Evolutionary conservation across 116 monocot species (phyloP).

Genomic region (Phalaenopsis hybrid): DNA sequence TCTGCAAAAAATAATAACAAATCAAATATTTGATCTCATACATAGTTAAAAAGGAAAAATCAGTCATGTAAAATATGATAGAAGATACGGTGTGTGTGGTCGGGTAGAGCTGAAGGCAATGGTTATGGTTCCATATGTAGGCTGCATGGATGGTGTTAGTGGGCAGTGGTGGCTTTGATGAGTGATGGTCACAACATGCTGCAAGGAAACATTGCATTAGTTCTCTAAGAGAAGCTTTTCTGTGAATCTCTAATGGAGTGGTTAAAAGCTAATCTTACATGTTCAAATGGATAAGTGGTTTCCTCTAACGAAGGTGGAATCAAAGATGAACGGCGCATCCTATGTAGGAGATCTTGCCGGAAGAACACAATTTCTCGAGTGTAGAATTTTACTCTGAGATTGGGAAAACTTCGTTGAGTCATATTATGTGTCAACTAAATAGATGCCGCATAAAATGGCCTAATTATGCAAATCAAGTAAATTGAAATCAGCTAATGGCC

Average conservation of each 20-base stretch:
- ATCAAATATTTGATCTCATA: neutral
- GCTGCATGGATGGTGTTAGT: slow-evolving; percentile 79
- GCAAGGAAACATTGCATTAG: slow-evolving; percentile 17
- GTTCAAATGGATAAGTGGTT: slow-evolving; percentile 86
- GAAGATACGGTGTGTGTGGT: slow-evolving; percentile 72
- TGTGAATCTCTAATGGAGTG: neutral
- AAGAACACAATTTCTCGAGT: slow-evolving; percentile 95
- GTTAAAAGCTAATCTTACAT: slow-evolving; percentile 29
- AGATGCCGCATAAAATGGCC: no score
- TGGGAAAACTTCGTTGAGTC: neutral
- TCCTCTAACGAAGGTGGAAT: slow-evolving; percentile 85
- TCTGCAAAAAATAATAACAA: slow-evolving; percentile 36
- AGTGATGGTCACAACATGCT: slow-evolving; percentile 96
- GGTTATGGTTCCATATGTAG: slow-evolving; percentile 97
- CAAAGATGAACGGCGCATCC: slow-evolving; percentile 74
- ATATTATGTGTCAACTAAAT: no score
- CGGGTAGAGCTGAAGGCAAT: slow-evolving; percentile 84
- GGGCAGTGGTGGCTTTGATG: slow-evolving; percentile 99
- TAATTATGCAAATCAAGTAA: no score
- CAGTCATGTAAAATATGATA: neutral
- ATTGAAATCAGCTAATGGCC: no score
- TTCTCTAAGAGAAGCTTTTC: neutral
- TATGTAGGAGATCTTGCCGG: slow-evolving; percentile 81
- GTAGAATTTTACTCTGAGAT: slow-evolving; percentile 74
- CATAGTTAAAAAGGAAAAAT: neutral